phyloP scores from a whole-genome alignment of 176 grass and related monocot genomes.

The Oryza rufipogon region DNA sequence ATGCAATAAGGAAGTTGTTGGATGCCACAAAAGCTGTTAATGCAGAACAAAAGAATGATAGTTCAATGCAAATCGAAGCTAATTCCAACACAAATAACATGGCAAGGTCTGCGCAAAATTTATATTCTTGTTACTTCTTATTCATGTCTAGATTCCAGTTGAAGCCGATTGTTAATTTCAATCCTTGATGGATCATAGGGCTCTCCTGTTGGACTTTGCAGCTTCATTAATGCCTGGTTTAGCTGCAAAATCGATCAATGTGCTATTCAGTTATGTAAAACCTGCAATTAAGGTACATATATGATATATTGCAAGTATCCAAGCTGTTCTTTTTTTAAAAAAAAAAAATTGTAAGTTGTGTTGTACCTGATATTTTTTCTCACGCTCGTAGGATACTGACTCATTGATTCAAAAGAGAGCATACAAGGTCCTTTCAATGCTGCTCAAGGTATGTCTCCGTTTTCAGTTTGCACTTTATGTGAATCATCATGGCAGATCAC shows the following conservation, averaged over 20 bases:
- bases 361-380: slow-evolving; percentile 13
- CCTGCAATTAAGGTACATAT: slow-evolving; percentile 80
- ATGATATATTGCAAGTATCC: slow-evolving; percentile 28
- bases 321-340: neutral
- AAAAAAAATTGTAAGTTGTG: slow-evolving; percentile 6
- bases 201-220: slow-evolving; percentile 78
- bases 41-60: slow-evolving; percentile 54
- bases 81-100: slow-evolving; percentile 45
- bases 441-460: slow-evolving; percentile 73
- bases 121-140: slow-evolving; percentile 39
- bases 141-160: slow-evolving; percentile 10
- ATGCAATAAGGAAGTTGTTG: slow-evolving; percentile 68
- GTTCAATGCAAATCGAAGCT: slow-evolving; percentile 67
- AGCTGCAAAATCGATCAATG: slow-evolving; percentile 62
- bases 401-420: slow-evolving; percentile 90
- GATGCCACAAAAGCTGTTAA: slow-evolving; percentile 74
- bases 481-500: slow-evolving; percentile 13
- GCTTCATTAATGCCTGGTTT: slow-evolving; percentile 88
- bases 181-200: slow-evolving; percentile 58
- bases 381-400: slow-evolving; percentile 70
- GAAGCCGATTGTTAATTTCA: neutral
- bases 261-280: slow-evolving; percentile 83
- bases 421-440: slow-evolving; percentile 92
- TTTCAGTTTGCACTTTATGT: slow-evolving; percentile 33
- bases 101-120: slow-evolving; percentile 55